phyloP scores from a whole-genome alignment of 1,284 basidiomycete species.

The Lentinus polychrous region DNA sequence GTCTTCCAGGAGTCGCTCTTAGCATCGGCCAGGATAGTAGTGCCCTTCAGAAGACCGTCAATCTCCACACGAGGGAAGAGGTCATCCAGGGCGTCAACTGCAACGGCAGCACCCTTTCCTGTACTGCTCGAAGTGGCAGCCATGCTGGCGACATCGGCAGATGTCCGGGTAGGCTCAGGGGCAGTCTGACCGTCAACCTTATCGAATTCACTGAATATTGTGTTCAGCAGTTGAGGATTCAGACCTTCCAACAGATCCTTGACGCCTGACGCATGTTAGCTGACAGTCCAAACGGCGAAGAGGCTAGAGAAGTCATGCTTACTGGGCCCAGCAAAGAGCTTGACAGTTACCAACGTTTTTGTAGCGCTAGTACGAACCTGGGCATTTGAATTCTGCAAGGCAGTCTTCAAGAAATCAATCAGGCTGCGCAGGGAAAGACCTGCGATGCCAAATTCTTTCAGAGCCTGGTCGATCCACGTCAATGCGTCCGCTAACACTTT shows the following conservation, averaged over 20 bases:
- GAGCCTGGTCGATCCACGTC: slow-evolving; percentile 81
- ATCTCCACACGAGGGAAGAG: slow-evolving; percentile 94
- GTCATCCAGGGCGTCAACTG: slow-evolving; percentile 78
- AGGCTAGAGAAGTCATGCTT: slow-evolving; percentile 23
- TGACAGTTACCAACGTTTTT: slow-evolving; percentile 87
- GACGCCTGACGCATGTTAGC: slow-evolving; percentile 50
- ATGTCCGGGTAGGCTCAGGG: slow-evolving; percentile 77
- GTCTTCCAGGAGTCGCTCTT: slow-evolving; percentile 96
- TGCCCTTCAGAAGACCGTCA: slow-evolving; percentile 82
- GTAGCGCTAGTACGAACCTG: slow-evolving; percentile 94
- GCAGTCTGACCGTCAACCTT: slow-evolving; percentile 80
- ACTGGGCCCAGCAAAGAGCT: slow-evolving; percentile 88
- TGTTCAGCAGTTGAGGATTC: slow-evolving; percentile 89
- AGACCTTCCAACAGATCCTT: slow-evolving; percentile 91
- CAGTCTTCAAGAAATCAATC: slow-evolving; percentile 87
- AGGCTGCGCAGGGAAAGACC: slow-evolving; percentile 81
- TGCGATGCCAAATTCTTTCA: slow-evolving; percentile 90
- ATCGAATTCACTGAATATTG: slow-evolving; percentile 90
- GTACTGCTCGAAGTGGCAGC: slow-evolving; percentile 25
- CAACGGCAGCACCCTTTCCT: slow-evolving; percentile 32
- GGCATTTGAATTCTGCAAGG: slow-evolving; percentile 92
- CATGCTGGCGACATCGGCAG: slow-evolving; percentile 63
- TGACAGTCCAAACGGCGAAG: slow-evolving; percentile 6
- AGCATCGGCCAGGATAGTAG: slow-evolving; percentile 74
- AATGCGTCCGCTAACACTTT: slow-evolving; percentile 94